Evolutionary conservation across 1,284 basidiomycete genomes (phyloP).

Genomic region (Lentinula novae-zelandiae): DNA sequence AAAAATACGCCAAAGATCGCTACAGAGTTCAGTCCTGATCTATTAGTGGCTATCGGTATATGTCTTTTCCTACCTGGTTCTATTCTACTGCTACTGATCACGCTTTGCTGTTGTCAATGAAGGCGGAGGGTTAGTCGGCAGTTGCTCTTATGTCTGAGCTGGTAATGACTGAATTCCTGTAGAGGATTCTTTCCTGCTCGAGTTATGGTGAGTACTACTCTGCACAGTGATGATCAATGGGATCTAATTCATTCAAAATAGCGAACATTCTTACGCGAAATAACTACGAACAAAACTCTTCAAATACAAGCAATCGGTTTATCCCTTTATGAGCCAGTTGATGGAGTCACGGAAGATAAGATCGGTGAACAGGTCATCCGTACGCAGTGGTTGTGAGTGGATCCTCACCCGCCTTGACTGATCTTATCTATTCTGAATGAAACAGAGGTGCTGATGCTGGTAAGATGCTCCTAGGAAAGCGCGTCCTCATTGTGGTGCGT

Average conservation of each 20-base stretch:
- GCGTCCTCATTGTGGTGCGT: conserved; percentile 81
- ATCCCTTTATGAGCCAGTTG: conserved; percentile 86
- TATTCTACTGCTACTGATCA: conserved; percentile 11
- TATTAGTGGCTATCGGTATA: conserved; percentile 68
- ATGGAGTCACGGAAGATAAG: conserved; percentile 71
- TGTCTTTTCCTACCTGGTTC: conserved; percentile 10
- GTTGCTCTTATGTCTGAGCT: conserved; percentile 9
- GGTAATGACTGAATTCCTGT: conserved; percentile 1
- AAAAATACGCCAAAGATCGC: conserved; percentile 58
- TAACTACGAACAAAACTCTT: conserved; percentile 72
- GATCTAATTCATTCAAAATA: conserved; percentile 23
- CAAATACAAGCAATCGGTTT: conserved; percentile 92
- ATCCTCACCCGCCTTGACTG: too few species aligned
- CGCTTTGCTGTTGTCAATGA: conserved; percentile 21
- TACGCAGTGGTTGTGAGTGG: conserved; percentile 87
- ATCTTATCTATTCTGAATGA: too few species aligned
- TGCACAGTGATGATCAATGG: neutral
- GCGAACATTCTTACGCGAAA: conserved; percentile 84
- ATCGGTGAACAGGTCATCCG: conserved; percentile 83
- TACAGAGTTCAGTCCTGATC: conserved; percentile 68
- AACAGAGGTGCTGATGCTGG: conserved; percentile 58
- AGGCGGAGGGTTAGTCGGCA: conserved; percentile 68
- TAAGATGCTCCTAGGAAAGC: conserved; percentile 73
- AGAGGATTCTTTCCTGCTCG: conserved; percentile 95
- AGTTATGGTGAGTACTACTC: conserved; percentile 57